Evolutionary conservation across 106 monocot genomes (phyloP).

Genomic region (Acorus calamus): DNA sequence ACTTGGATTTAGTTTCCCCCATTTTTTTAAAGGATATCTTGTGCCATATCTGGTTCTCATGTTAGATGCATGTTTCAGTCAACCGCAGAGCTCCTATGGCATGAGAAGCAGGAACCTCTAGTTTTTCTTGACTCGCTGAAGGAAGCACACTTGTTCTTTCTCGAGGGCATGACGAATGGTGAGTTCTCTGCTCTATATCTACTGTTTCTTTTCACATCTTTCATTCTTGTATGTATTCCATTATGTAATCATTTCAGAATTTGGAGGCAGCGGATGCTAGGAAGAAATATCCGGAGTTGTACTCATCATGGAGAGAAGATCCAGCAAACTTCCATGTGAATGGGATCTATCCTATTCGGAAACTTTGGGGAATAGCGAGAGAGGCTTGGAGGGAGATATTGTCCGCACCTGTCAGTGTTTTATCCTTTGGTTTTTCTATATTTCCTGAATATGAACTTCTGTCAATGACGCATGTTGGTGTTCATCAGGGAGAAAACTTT

Average conservation of each 20-base stretch:
- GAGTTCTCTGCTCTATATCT: background rate
- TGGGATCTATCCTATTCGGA: slow-evolving; percentile 57
- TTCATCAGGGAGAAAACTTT: slow-evolving; percentile 47
- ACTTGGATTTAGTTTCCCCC: background rate
- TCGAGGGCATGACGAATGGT: slow-evolving; percentile 91
- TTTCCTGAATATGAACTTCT: background rate
- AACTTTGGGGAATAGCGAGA: slow-evolving; percentile 54
- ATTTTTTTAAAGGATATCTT: background rate
- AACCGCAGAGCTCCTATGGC: slow-evolving; percentile 69
- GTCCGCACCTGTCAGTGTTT: slow-evolving; percentile 29
- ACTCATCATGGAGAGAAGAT: slow-evolving; percentile 63
- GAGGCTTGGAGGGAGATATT: slow-evolving; percentile 72
- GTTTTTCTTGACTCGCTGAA: slow-evolving; percentile 70
- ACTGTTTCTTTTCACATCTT: background rate
- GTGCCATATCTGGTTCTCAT: background rate
- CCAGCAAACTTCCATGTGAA: slow-evolving; percentile 62
- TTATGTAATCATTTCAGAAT: slow-evolving; percentile 14
- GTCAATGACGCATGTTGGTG: background rate
- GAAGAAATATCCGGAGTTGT: slow-evolving; percentile 53
- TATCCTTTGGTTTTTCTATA: background rate
- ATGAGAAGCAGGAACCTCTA: slow-evolving; percentile 42
- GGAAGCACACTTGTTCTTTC: slow-evolving; percentile 69
- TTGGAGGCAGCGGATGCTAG: slow-evolving; percentile 76
- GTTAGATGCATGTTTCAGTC: slow-evolving; percentile 30
- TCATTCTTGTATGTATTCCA: slow-evolving; percentile 3